A percentile compares a stretch with the other conserved stretches of the same genome.
Evolutionary conservation across 108 stramenopile species (phyloP).

Genomic region (Cylindrotheca fusiformis): DNA sequence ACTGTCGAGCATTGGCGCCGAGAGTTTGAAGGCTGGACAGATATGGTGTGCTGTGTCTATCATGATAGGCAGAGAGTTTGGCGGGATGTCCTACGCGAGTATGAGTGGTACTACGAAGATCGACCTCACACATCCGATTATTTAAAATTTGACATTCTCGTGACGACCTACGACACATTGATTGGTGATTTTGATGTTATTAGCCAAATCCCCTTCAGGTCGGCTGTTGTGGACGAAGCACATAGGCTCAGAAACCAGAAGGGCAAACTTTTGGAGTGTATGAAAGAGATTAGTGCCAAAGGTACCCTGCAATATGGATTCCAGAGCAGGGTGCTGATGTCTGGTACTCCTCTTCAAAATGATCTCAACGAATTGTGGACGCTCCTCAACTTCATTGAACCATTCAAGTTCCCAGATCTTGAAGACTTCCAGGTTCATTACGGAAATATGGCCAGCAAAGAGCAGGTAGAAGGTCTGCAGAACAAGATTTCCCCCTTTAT

Average conservation of each 20-base stretch:
- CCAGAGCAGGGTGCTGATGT: slow-evolving; percentile 96
- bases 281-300: slow-evolving; percentile 87
- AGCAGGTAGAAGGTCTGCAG: slow-evolving; percentile 92
- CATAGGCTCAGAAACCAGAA: slow-evolving; percentile 94
- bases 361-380: slow-evolving; percentile 97
- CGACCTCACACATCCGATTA: slow-evolving; percentile 94
- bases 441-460: slow-evolving; percentile 90
- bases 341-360: slow-evolving; percentile 99
- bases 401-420: slow-evolving; percentile 85
- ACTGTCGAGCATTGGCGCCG: slow-evolving; percentile 99
- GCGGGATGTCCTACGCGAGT: slow-evolving; percentile 95
- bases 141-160: slow-evolving; percentile 93
- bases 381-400: slow-evolving; percentile 96
- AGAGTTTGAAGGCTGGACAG: slow-evolving; percentile 96
- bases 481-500: slow-evolving; percentile 94
- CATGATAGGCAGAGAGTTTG: slow-evolving; percentile 93
- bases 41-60: slow-evolving; percentile 95
- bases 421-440: slow-evolving; percentile 88
- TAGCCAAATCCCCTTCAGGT: slow-evolving; percentile 84
- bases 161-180: slow-evolving; percentile 93
- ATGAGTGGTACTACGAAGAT: slow-evolving; percentile 97
- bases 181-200: slow-evolving; percentile 90
- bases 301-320: slow-evolving; percentile 87
- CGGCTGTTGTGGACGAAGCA: slow-evolving; percentile 96
- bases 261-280: slow-evolving; percentile 92